Evolutionary conservation across 2,329 filamentous ascomycete species (phyloP), one percentile per base, ranked within the genome.

Genomic region (Scorias spongiosa): DNA sequence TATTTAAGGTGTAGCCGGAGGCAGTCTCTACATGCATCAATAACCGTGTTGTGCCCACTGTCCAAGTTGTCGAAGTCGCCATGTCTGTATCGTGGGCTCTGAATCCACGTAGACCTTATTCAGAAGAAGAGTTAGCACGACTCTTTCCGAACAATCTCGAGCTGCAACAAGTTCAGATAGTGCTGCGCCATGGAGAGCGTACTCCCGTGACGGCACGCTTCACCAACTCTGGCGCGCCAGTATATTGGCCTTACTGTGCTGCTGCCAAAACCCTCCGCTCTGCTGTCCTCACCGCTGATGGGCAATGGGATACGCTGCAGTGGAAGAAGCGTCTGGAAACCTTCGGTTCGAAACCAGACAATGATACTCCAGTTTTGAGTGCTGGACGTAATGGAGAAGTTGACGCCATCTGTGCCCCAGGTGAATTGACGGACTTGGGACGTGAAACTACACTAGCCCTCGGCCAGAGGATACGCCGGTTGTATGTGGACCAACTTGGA

Each of bases 191-290:
- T 48, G 60, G 60, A 46, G 78, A 82, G 67, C 80, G 89, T 46
- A 89, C 81, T 7, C 89, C 89, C 26, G 84, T 96, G 26, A 83
- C 78, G 46, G 74, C 84, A n/a, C 81, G 91, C 34, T 95, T 98
- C 62, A 76, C 84, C 58, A 91, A 89, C 66, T 47, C 55, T 48
- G 51, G 60, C 43, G 44, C 53, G 30, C 47, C 44, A 30, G 39
- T 50, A 71, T 72, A 78, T 64, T 98, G 91, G 91, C 86, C 91
- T 1, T 96, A 95, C 65, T 98, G 91, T 66, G 75, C 76, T 51
- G 76, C 80, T 44, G 84, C 83, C 17, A 75, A 77, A 46, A 79
- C 81, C 51, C 73, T 96, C 59, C 76, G 71, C 20, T 74, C 75
- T 46, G 71, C 76, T 47, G 71, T 80, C 18, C 67, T 76, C 49